Evolutionary conservation across 441 rosid species (phyloP), one percentile per base, ranked within the genome.

Genomic region (Kokia cookei): DNA sequence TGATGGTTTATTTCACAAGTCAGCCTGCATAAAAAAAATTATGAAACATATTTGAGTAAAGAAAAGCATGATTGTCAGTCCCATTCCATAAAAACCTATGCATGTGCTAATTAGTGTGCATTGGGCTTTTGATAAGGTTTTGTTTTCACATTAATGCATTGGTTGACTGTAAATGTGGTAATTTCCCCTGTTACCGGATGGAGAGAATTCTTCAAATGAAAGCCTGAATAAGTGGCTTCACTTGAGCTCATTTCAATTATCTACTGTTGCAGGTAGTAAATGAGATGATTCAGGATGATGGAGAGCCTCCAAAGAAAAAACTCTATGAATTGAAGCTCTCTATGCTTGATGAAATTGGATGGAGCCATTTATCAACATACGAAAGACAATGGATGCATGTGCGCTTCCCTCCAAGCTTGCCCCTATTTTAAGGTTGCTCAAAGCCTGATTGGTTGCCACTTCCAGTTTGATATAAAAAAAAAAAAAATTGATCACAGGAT

Each of bases 311-410:
- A 6, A 93, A 85, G 92, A 93, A 85, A 88, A 91, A 91, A 84
- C 83, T 86, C 3, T 91, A 90, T 43, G 97, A 92, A 72, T 51
- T 92, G 83, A 93, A 91, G 86, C 86, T 93, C 51, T 77, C 86
- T 27, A 78, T 96, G 76, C 89, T 96, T 14, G 97, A 87, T 63
- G 93, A 93, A 69, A 76, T 93, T 22, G 97, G 97, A 48, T 96
- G 98, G 97, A 82, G 64, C 73, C 97, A 93, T 82, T 59, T 91
- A 78, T 78, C 83, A 29, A 69, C 85, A 32, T 88, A 92, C 15
- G 99, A 93, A 84, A 86, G 78, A 75, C 86, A 87, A 50, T 96
- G 99, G 99, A 89, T 96, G 97, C 89, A 86, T 40, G 91, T 93
- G 35, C 95, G 97, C 24, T 96, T 93, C 85, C 99, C 98, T 0